Evolutionary conservation across 2,329 filamentous ascomycete species (phyloP).

Genomic region (Fusarium transvaalense): DNA sequence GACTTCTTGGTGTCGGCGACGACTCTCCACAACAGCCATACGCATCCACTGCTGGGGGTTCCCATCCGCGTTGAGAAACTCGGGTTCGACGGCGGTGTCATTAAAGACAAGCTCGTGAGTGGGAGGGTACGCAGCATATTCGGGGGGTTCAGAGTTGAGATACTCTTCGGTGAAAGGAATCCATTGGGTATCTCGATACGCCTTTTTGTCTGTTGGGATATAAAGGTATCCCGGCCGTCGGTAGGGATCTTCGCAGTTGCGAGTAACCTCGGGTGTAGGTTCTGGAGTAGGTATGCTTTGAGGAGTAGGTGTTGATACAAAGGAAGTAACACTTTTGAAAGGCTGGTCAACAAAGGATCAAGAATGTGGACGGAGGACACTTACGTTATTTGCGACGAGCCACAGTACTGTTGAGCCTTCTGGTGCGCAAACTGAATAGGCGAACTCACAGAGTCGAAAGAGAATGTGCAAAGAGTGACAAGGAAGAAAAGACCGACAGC

Average conservation of each 20-base stretch:
- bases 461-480: constrained; percentile 34
- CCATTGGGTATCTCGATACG: constrained; percentile 64
- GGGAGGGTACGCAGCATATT: constrained; percentile 56
- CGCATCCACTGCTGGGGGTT: constrained; percentile 40
- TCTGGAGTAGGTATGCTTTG: background rate
- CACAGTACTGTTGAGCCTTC: constrained; percentile 33
- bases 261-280: background rate
- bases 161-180: constrained; percentile 57
- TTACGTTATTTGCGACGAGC: constrained; percentile 3
- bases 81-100: constrained; percentile 62
- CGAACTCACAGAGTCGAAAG: constrained; percentile 13
- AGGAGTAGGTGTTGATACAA: constrained; percentile 4
- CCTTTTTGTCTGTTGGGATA: constrained; percentile 68
- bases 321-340: background rate
- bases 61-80: constrained; percentile 13
- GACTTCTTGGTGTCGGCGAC: constrained; percentile 9
- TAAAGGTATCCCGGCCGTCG: constrained; percentile 68
- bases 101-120: constrained; percentile 74
- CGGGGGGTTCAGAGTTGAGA: constrained; percentile 68
- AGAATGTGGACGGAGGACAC: background rate
- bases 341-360: background rate
- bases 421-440: constrained; percentile 29
- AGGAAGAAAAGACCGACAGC: constrained; percentile 27
- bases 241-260: constrained; percentile 37
- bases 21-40: constrained; percentile 28